These are phyloP conservation scores for Rhododendron mucronatum DNA, from an alignment of 148 eudicot species.

Conservation along the genomic window DNA sequence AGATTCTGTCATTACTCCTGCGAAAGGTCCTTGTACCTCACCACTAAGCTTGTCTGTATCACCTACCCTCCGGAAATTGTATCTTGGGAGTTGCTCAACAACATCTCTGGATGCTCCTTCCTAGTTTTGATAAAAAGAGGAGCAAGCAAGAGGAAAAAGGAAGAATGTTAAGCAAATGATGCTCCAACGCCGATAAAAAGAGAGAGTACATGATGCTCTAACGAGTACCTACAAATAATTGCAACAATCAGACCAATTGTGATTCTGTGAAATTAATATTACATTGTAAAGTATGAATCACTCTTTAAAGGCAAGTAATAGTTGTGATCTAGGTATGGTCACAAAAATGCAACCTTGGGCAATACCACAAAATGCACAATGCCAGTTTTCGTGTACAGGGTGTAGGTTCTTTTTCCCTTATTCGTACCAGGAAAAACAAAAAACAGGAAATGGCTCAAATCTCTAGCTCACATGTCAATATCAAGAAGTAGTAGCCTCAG, in stretches of 20 bases:
- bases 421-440: neutral
- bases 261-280: neutral
- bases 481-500: neutral
- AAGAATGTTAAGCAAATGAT: conserved; percentile 6
- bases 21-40: conserved; percentile 37
- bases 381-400: neutral
- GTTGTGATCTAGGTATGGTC: neutral
- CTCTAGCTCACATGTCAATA: neutral
- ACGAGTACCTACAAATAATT: neutral
- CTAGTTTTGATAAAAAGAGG: conserved; percentile 23
- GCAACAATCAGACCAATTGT: neutral
- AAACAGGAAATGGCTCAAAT: neutral
- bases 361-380: neutral
- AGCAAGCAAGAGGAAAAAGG: neutral
- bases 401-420: neutral
- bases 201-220: neutral
- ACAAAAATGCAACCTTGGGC: neutral
- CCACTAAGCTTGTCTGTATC: conserved; percentile 27
- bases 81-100: conserved; percentile 46
- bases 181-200: neutral
- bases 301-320: neutral
- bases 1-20: conserved; percentile 57
- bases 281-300: neutral
- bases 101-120: conserved; percentile 69
- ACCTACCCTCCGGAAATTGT: conserved; percentile 38